phyloP scores from a whole-genome alignment of 2,329 filamentous ascomycete genomes.

The Aspergillus arachidicola region DNA sequence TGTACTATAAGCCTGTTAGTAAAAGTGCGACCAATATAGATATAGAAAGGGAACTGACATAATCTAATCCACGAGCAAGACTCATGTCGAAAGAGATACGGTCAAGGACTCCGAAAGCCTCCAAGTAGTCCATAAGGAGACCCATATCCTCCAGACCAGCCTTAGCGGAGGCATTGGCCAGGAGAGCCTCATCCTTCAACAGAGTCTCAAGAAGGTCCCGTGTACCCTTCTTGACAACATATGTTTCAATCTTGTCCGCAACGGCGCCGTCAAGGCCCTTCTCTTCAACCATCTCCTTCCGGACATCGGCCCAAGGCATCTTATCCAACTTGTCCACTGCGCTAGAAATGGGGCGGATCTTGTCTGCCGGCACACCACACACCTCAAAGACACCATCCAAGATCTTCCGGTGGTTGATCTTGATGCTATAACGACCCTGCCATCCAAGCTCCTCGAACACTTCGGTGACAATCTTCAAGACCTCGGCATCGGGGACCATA shows the following conservation, averaged over 20 bases:
- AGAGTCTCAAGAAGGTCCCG: constrained; percentile 73
- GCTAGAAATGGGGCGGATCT: constrained; percentile 85
- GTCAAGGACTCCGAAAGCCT: constrained; percentile 72
- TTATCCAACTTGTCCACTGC: constrained; percentile 98
- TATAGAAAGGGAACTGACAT: constrained; percentile 38
- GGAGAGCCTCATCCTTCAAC: constrained; percentile 66
- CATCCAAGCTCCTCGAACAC: constrained; percentile 81
- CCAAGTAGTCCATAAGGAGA: constrained; percentile 78
- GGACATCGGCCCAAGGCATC: constrained; percentile 83
- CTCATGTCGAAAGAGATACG: constrained; percentile 87
- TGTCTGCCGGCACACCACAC: constrained; percentile 82
- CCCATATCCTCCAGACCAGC: constrained; percentile 80
- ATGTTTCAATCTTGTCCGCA: constrained; percentile 85
- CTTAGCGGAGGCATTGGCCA: constrained; percentile 73
- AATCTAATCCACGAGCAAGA: constrained; percentile 87
- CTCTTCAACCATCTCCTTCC: constrained; percentile 89
- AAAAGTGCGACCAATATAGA: background rate
- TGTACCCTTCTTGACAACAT: constrained; percentile 75
- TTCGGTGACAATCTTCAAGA: constrained; percentile 80
- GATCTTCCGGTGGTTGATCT: constrained; percentile 93
- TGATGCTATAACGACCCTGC: constrained; percentile 77
- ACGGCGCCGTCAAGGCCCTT: constrained; percentile 77
- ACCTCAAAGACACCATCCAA: constrained; percentile 91
- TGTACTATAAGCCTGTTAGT: constrained; percentile 41
- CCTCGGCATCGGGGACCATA: constrained; percentile 91